Percentiles rank a stretch among this genome's conserved stretches.
These are phyloP conservation scores for Pugionium cornutum DNA, from an alignment of 345 rosid species.

Conservation along the genomic window DNA sequence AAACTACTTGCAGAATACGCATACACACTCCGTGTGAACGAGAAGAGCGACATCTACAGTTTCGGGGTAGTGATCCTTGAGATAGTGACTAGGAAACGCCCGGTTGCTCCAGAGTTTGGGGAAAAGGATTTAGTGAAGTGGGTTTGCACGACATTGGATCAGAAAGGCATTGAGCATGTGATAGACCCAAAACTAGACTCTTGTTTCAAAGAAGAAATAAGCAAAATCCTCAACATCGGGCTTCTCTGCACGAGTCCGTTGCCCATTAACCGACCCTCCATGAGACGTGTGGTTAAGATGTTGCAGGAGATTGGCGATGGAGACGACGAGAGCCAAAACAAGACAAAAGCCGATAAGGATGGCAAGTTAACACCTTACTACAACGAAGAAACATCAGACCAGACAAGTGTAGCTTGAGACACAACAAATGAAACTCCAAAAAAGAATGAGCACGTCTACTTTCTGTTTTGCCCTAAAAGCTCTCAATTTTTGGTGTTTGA, in stretches of 20 bases:
- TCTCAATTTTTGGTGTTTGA: no score
- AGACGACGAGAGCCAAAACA: constrained; percentile 39
- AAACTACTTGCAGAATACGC: constrained; percentile 75
- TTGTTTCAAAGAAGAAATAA: constrained; percentile 82
- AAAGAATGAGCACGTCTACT: no score
- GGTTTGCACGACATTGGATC: constrained; percentile 76
- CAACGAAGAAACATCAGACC: constrained; percentile 78
- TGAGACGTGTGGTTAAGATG: constrained; percentile 93
- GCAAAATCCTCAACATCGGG: constrained; percentile 83
- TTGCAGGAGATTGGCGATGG: constrained; percentile 72
- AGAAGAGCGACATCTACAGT: constrained; percentile 98
- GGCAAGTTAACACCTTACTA: constrained; percentile 92
- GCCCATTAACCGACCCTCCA: constrained; percentile 91
- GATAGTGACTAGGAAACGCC: constrained; percentile 80
- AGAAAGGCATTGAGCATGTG: constrained; percentile 78
- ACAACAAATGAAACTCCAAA: neutral
- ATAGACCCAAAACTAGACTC: constrained; percentile 80
- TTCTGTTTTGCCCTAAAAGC: no score
- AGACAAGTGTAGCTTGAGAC: constrained; percentile 71
- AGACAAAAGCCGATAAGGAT: constrained; percentile 45
- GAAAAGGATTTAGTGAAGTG: constrained; percentile 94
- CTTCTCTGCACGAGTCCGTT: constrained; percentile 84
- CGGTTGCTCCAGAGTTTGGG: constrained; percentile 77
- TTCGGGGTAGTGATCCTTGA: constrained; percentile 95
- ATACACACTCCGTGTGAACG: constrained; percentile 94